Conservation (phyloP, 768 basidiomycete genomes). For the Kwoniella sp. region DNA sequence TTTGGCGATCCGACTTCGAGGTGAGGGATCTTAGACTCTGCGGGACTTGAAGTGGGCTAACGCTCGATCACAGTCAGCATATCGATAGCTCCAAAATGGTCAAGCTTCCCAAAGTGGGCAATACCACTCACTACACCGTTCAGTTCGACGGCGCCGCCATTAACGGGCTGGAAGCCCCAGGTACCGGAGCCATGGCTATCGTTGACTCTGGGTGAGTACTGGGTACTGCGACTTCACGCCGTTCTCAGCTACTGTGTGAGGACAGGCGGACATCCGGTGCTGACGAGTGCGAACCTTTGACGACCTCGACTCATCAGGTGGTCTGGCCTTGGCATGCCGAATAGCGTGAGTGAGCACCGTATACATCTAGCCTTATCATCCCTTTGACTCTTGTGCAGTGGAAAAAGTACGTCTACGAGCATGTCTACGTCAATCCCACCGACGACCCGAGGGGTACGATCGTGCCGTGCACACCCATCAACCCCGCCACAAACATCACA, state of each 20-base stretch:
- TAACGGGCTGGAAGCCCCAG: not conserved
- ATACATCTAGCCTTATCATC: not conserved
- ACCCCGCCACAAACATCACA: not conserved
- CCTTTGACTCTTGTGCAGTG: not conserved
- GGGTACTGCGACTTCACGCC: no score
- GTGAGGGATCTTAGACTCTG: not conserved
- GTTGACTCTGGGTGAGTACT: constrained; percentile 13
- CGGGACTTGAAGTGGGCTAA: not conserved
- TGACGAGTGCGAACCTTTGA: not conserved
- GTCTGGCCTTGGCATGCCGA: not conserved
- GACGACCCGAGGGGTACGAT: not conserved
- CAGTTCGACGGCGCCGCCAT: constrained; percentile 1
- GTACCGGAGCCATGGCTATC: not conserved
- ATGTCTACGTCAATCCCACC: not conserved
- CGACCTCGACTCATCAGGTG: not conserved
- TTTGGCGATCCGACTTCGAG: constrained; percentile 11
- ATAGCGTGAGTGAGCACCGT: not conserved
- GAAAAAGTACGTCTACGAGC: not conserved
- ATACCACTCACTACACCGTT: constrained; percentile 1
- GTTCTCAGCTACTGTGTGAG: not conserved
- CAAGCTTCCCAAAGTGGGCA: not conserved
- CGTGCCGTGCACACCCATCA: not conserved
- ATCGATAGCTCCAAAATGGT: not conserved
- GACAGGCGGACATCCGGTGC: not conserved
- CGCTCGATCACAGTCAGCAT: not conserved